phyloP scores from a whole-genome alignment of 768 basidiomycete genomes.

The Fomitopsis pulvina region DNA sequence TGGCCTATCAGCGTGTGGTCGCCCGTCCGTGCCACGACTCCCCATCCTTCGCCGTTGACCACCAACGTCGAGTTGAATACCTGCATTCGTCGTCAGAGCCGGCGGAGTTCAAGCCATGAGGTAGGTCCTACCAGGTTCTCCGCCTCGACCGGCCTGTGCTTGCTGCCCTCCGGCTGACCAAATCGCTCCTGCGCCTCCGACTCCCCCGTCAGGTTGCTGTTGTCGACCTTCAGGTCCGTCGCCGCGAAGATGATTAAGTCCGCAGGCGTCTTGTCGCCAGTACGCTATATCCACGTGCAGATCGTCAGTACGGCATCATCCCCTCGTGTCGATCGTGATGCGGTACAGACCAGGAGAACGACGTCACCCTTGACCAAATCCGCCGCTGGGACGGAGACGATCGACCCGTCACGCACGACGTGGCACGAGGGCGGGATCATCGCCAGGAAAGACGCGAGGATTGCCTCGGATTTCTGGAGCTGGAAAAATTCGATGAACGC shows the following conservation, averaged over 20 bases:
- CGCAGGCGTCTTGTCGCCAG: constrained; percentile 67
- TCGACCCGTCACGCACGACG: constrained; percentile 51
- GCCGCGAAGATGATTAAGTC: constrained; percentile 55
- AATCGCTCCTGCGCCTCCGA: constrained; percentile 61
- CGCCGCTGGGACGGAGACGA: constrained; percentile 50
- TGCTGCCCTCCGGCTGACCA: constrained; percentile 39
- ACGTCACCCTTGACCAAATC: constrained; percentile 62
- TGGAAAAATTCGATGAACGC: constrained; percentile 66
- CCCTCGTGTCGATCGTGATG: not conserved
- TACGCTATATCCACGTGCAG: constrained; percentile 34
- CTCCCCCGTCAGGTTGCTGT: constrained; percentile 65
- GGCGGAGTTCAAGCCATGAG: too few species aligned
- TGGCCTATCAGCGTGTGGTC: constrained; percentile 66
- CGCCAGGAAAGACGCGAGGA: constrained; percentile 64
- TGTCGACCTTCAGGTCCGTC: constrained; percentile 63
- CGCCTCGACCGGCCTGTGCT: constrained; percentile 49
- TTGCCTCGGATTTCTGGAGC: constrained; percentile 68
- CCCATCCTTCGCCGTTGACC: constrained; percentile 70
- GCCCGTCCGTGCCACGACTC: constrained; percentile 61
- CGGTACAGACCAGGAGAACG: constrained; percentile 45
- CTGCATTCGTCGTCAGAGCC: constrained; percentile 25
- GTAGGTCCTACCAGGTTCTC: constrained; percentile 45
- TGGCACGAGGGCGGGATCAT: constrained; percentile 69
- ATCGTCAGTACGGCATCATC: not conserved
- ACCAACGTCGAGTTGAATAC: constrained; percentile 66